phyloP scores from a whole-genome alignment of 2,329 filamentous ascomycete genomes.

The Sporothrix luriei region DNA sequence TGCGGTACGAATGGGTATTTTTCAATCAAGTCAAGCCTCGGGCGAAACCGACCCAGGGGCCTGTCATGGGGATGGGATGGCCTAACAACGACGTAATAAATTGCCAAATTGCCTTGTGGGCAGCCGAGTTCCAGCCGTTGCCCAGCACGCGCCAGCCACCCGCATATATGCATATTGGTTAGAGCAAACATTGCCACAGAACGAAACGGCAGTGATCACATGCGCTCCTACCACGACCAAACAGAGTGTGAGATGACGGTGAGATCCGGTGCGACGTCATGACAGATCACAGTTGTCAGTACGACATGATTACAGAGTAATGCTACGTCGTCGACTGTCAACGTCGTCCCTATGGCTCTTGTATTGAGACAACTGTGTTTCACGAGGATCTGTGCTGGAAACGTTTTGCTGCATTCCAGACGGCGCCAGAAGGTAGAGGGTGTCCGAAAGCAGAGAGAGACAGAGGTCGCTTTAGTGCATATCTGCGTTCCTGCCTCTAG shows the following conservation, averaged over 20 bases:
- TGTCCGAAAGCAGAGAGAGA: background rate
- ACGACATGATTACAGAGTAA: no score
- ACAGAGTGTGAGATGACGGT: background rate
- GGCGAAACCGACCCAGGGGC: background rate
- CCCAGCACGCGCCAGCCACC: background rate
- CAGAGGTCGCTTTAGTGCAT: constrained; percentile 19
- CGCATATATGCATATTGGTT: background rate
- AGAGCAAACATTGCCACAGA: background rate
- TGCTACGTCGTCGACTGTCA: background rate
- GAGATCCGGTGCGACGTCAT: constrained; percentile 5
- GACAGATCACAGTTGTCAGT: no score
- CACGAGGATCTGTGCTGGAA: background rate
- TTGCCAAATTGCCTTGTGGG: background rate
- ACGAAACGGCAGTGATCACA: constrained; percentile 16
- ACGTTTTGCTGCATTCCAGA: constrained; percentile 4
- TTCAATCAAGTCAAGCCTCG: constrained; percentile 17
- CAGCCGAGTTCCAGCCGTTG: constrained; percentile 11
- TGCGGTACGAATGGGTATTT: background rate
- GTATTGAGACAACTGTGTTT: constrained; percentile 10
- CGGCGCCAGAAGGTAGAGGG: background rate
- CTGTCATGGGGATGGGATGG: background rate
- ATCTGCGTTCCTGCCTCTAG: background rate
- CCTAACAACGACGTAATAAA: background rate
- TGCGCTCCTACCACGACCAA: background rate
- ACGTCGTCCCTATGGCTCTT: background rate